Conservation (phyloP, 1,139 yeast genomes). For the Lodderomyces elongisporus region DNA sequence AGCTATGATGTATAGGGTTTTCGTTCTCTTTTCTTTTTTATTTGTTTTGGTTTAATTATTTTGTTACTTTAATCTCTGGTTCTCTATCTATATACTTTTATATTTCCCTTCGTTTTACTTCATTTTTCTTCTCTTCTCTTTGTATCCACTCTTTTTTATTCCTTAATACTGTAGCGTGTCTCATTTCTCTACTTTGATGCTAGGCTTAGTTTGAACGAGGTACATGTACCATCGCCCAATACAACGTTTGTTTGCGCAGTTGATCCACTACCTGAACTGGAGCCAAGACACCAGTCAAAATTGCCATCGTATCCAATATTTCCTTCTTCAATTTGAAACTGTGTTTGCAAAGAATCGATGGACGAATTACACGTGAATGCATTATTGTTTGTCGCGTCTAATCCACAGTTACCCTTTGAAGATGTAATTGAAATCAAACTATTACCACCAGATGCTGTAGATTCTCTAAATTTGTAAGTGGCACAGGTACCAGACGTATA, state of each 20-base stretch:
- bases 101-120: not conserved
- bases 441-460: slow-evolving; percentile 69
- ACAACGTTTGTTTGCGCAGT: slow-evolving; percentile 48
- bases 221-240: slow-evolving; percentile 44
- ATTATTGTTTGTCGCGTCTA: slow-evolving; percentile 27
- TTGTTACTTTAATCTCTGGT: too few species aligned
- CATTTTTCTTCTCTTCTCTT: not conserved
- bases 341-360: slow-evolving; percentile 36
- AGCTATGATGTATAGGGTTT: not conserved
- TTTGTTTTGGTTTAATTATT: not conserved
- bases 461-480: slow-evolving; percentile 42
- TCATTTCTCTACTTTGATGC: not conserved
- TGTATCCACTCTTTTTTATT: too few species aligned
- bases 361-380: slow-evolving; percentile 31
- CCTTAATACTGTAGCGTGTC: too few species aligned
- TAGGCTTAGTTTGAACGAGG: slow-evolving; percentile 7
- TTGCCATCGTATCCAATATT: slow-evolving; percentile 61
- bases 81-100: too few species aligned
- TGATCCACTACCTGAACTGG: slow-evolving; percentile 34
- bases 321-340: slow-evolving; percentile 45
- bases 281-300: slow-evolving; percentile 48
- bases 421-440: slow-evolving; percentile 57
- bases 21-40: too few species aligned
- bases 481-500: slow-evolving; percentile 85
- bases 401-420: slow-evolving; percentile 70